phyloP scores from a whole-genome alignment of 495 filamentous ascomycete species.

The Lasiosphaeria ovina region DNA sequence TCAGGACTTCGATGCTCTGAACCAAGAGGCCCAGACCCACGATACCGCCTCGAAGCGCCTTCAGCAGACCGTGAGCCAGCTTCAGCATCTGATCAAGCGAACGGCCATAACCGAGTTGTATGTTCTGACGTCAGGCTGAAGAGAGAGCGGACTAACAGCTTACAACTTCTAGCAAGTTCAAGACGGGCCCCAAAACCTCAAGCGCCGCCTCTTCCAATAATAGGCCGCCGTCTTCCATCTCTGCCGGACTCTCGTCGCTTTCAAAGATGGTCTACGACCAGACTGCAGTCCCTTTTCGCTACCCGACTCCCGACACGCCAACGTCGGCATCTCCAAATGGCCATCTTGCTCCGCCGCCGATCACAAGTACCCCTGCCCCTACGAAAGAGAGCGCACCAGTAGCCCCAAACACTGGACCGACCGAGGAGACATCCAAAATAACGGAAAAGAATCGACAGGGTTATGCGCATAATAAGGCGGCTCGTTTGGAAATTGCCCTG shows the following conservation, averaged over 20 bases:
- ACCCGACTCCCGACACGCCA: conserved; percentile 34
- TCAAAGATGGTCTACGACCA: conserved; percentile 47
- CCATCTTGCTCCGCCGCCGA: conserved; percentile 8
- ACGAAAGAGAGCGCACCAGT: conserved; percentile 17
- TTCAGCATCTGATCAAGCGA: conserved; percentile 67
- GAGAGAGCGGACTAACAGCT: conserved; percentile 7
- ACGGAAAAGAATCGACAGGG: conserved; percentile 23
- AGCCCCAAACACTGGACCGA: conserved; percentile 21
- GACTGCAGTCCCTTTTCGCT: conserved; percentile 36
- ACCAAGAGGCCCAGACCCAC: conserved; percentile 47
- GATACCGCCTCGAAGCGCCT: conserved; percentile 37
- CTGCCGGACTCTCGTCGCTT: conserved; percentile 39
- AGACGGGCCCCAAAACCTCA: conserved; percentile 41
- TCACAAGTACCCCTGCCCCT: conserved; percentile 12
- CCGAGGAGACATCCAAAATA: conserved; percentile 20
- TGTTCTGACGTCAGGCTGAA: conserved; percentile 24
- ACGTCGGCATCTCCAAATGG: conserved; percentile 14
- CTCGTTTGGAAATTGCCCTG: conserved; percentile 33
- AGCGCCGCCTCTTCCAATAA: conserved; percentile 17
- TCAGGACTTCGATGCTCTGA: conserved; percentile 48
- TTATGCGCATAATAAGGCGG: conserved; percentile 28
- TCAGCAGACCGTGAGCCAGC: conserved; percentile 56
- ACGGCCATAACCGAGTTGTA: conserved; percentile 73
- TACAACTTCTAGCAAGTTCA: conserved; percentile 62
- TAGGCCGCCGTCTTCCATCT: conserved; percentile 14